Conservation (phyloP, 768 basidiomycete genomes). For the Mycena rebaudengoi region DNA sequence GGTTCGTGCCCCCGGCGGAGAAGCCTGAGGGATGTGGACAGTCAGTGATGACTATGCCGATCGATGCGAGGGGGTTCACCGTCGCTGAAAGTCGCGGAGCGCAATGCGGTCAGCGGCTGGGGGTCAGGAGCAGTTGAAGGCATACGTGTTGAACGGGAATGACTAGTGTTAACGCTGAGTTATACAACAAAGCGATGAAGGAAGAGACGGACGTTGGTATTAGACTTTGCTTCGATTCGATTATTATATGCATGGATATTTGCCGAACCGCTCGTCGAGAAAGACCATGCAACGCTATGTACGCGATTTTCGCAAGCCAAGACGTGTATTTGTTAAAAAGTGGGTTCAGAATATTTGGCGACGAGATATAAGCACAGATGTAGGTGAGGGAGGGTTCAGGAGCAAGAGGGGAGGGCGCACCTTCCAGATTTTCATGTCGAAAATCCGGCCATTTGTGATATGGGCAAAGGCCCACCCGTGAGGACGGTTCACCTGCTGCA, state of each 20-base stretch:
- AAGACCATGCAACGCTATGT: constrained; percentile 69
- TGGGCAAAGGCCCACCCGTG: constrained; percentile 63
- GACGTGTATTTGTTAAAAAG: too few relatives aligned
- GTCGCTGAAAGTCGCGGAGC: constrained; percentile 38
- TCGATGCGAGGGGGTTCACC: constrained; percentile 33
- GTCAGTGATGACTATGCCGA: not conserved
- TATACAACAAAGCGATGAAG: not conserved
- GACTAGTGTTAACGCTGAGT: constrained; percentile 40
- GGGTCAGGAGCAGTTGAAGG: not conserved
- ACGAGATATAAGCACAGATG: too few relatives aligned
- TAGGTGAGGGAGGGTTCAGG: not conserved
- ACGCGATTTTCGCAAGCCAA: too few relatives aligned
- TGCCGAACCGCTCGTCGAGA: constrained; percentile 56
- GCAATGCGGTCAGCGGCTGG: not conserved
- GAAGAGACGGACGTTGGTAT: constrained; percentile 32
- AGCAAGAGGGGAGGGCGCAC: constrained; percentile 29
- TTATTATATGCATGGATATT: constrained; percentile 65
- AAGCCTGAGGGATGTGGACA: constrained; percentile 44
- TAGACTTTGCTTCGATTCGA: constrained; percentile 60
- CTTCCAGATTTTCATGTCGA: constrained; percentile 66
- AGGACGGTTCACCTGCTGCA: constrained; percentile 61
- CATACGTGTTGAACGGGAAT: constrained; percentile 71
- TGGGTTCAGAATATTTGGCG: too few relatives aligned
- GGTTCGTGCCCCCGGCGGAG: constrained; percentile 62
- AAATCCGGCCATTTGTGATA: constrained; percentile 61